phyloP scores from a whole-genome alignment of 2,329 filamentous ascomycete species.

The Arthrinium puccinioides region DNA sequence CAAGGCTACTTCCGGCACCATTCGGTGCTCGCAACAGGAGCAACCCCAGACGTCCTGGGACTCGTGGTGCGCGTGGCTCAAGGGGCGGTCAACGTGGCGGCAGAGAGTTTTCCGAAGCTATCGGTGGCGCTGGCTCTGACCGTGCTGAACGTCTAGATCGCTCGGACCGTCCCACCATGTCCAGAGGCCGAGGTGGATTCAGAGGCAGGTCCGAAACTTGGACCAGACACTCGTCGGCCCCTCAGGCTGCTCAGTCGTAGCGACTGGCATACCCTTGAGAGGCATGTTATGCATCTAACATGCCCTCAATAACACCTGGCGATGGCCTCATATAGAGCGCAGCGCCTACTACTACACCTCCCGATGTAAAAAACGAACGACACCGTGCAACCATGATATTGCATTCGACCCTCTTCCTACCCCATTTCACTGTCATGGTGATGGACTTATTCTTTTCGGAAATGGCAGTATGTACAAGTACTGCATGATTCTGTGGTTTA shows the following conservation, averaged over 20 bases:
- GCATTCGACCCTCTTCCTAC: neutral
- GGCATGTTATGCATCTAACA: neutral
- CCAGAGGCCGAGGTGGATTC: conserved; percentile 13
- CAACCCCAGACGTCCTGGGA: conserved; percentile 12
- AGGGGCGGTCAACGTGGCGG: conserved; percentile 12
- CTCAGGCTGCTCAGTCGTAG: conserved; percentile 4
- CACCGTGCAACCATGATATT: neutral
- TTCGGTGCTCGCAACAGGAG: conserved; percentile 12
- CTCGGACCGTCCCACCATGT: conserved; percentile 9
- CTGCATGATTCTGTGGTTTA: conserved; percentile 2
- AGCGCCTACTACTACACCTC: neutral
- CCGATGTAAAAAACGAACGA: neutral
- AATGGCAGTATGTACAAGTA: conserved; percentile 3
- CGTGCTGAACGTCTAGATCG: conserved; percentile 6
- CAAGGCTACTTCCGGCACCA: conserved; percentile 26
- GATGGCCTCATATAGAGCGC: neutral
- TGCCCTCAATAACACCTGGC: neutral
- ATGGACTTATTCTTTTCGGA: neutral
- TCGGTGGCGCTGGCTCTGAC: conserved; percentile 7
- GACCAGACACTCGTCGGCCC: conserved; percentile 10
- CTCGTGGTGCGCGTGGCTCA: conserved; percentile 7
- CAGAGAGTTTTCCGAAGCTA: conserved; percentile 8
- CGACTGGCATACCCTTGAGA: neutral
- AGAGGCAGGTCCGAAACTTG: conserved; percentile 16
- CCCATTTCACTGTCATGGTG: neutral